Evolutionary conservation across 2,329 filamentous ascomycete species (phyloP), one percentile per base, ranked within the genome.

Genomic region (Plenodomus lindquistii): DNA sequence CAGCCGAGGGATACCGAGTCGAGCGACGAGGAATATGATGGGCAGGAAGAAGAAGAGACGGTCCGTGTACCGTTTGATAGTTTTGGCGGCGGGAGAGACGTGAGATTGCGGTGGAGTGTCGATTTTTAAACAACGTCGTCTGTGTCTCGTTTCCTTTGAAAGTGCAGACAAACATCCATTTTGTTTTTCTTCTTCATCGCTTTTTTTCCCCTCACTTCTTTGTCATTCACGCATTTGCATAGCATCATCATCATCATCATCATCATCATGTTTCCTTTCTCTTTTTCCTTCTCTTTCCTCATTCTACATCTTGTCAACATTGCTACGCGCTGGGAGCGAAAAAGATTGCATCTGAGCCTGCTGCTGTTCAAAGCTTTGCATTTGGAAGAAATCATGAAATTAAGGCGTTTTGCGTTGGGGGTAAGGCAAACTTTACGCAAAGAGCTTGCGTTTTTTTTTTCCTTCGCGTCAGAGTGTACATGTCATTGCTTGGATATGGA

Each of bases 51-150:
- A 5, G 66, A 65, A 22, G 50, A 52, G 19, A 59, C 46, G 8
- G 44, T 54, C 11, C 55, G 56, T 8, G 65, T 66, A 0, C 65
- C 67, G 21, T 72, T 73, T 43, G 72, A 73, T 46, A 60, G 68
- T 51, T 63, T 44, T 40, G 69, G 65, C 44, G 65, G 52, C 9
- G 66, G 66, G 46, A 60, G 71, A 15, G 73, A 76, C 51, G 69
- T 71, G 1, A 60, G 61, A 35, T 63, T 73, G 52, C 52, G 73
- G 45, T 75, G 73, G 73, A 75, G 67, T 51, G 74, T 77, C 42
- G 75, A 77, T 47, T 71, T 76, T 44, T 77, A 44, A 40, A 20
- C 2, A 17, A 7, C 11, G 20, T 11, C 31, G 31, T 35, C 6
- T n/a, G 36, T 7, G 11, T 21, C 35, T 37, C 17, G 11, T 10